phyloP scores from a whole-genome alignment of 108 stramenopile genomes.

The Bacterosira constricta region DNA sequence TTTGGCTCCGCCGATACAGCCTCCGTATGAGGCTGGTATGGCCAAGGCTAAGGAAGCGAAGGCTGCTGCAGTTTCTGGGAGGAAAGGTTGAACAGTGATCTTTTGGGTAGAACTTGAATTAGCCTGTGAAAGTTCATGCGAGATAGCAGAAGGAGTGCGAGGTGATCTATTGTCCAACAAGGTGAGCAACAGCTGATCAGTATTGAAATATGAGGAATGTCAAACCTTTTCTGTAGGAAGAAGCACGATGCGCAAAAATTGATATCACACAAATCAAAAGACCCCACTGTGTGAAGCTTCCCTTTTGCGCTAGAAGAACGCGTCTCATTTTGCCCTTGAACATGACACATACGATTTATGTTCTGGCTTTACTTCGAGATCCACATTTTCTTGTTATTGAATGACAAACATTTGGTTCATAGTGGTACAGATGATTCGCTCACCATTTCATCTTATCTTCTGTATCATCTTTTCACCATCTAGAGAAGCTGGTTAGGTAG shows the following conservation, averaged over 20 bases:
- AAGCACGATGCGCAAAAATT: too few relatives aligned
- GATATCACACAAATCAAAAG: too few relatives aligned
- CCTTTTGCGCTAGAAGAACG: slow-evolving; percentile 58
- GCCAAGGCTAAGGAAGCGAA: slow-evolving; percentile 53
- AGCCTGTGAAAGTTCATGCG: too few relatives aligned
- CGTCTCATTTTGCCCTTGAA: slow-evolving; percentile 63
- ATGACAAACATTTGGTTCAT: not conserved
- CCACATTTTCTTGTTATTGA: slow-evolving; percentile 35
- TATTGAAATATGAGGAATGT: too few relatives aligned
- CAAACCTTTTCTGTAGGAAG: too few relatives aligned
- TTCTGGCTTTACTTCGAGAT: slow-evolving; percentile 54
- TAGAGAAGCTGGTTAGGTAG: not conserved
- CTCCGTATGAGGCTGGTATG: slow-evolving; percentile 68
- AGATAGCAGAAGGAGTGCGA: too few relatives aligned
- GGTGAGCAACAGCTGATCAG: too few relatives aligned
- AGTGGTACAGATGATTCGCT: not conserved
- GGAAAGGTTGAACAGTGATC: not conserved
- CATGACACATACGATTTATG: slow-evolving; percentile 42
- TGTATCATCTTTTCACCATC: not conserved
- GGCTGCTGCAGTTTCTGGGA: too few relatives aligned
- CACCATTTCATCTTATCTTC: not conserved
- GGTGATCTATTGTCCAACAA: not conserved
- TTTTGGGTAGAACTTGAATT: not conserved
- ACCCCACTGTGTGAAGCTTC: too few relatives aligned
- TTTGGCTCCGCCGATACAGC: slow-evolving; percentile 74